Percentiles rank a stretch among this genome's conserved stretches.
Evolutionary conservation across 139 green algal species (phyloP).

Genomic region (Chlamydomonas schloesseri): DNA sequence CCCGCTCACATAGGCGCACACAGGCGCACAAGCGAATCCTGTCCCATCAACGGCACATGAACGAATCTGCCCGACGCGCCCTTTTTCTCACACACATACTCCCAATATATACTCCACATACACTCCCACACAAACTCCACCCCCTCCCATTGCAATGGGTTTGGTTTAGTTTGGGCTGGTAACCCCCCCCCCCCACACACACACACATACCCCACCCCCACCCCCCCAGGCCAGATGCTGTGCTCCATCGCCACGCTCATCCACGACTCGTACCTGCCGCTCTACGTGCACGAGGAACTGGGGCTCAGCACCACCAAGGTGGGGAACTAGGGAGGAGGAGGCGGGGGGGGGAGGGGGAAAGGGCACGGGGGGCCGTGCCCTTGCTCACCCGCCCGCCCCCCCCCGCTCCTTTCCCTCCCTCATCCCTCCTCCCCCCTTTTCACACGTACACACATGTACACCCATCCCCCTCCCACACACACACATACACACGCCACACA

Average conservation of each 20-base stretch:
- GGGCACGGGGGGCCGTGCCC: background rate
- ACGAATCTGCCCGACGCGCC: too few species aligned
- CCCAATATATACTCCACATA: too few species aligned
- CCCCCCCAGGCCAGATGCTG: slow-evolving; percentile 72
- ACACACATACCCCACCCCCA: background rate
- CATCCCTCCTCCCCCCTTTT: background rate
- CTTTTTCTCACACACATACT: too few species aligned
- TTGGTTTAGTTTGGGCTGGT: too few species aligned
- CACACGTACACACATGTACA: background rate
- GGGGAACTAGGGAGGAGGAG: too few species aligned
- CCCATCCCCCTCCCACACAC: background rate
- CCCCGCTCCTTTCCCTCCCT: background rate
- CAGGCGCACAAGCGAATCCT: too few species aligned
- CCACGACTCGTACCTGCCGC: slow-evolving; percentile 90
- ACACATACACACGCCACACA: background rate
- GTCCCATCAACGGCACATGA: too few species aligned
- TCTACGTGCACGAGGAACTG: slow-evolving; percentile 89
- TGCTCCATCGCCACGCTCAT: slow-evolving; percentile 89
- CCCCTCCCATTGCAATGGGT: too few species aligned
- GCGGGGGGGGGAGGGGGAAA: background rate
- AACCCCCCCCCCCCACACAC: too few species aligned
- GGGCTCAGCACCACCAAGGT: slow-evolving; percentile 75
- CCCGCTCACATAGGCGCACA: too few species aligned
- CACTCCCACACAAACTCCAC: background rate
- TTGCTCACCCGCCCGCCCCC: too few species aligned